A percentile compares a stretch with the other conserved stretches of the same genome.
These are phyloP conservation scores for Coleophoma crateriformis DNA, from an alignment of 2,329 filamentous ascomycete species.

Conservation along the genomic window DNA sequence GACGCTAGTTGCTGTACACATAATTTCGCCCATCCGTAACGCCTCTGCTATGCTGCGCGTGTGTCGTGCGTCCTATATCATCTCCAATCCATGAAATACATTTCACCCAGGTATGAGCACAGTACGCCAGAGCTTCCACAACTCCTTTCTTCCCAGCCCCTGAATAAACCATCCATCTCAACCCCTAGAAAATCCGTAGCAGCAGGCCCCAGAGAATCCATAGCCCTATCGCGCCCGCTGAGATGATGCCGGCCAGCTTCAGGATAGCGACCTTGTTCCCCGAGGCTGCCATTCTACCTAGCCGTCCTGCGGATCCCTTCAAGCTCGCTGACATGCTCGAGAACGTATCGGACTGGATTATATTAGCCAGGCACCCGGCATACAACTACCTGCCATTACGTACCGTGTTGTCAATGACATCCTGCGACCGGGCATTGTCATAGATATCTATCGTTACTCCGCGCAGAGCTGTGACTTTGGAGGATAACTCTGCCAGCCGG, in stretches of 20 bases:
- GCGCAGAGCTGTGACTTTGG: conserved; percentile 87
- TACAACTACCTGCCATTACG: conserved; percentile 21
- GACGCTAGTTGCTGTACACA: no score
- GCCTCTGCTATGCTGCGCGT: conserved; percentile 23
- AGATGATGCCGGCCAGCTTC: conserved; percentile 80
- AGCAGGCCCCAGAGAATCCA: conserved; percentile 47
- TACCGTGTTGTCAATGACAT: conserved; percentile 83
- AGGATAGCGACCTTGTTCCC: conserved; percentile 90
- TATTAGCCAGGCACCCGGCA: no score
- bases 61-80: not conserved
- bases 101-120: not conserved
- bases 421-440: conserved; percentile 85
- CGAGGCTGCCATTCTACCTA: conserved; percentile 84
- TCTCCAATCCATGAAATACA: not conserved
- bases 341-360: conserved; percentile 74
- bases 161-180: not conserved
- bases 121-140: not conserved
- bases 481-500: conserved; percentile 82
- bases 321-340: conserved; percentile 78
- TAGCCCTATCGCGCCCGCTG: conserved; percentile 65
- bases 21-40: conserved; percentile 8
- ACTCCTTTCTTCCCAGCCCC: not conserved
- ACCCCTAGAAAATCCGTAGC: conserved; percentile 24
- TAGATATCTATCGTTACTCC: conserved; percentile 97
- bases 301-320: conserved; percentile 74